Percentiles rank a stretch among this genome's conserved stretches.
Conservation (phyloP, 345 rosid species). For the Durio zibethinus region DNA sequence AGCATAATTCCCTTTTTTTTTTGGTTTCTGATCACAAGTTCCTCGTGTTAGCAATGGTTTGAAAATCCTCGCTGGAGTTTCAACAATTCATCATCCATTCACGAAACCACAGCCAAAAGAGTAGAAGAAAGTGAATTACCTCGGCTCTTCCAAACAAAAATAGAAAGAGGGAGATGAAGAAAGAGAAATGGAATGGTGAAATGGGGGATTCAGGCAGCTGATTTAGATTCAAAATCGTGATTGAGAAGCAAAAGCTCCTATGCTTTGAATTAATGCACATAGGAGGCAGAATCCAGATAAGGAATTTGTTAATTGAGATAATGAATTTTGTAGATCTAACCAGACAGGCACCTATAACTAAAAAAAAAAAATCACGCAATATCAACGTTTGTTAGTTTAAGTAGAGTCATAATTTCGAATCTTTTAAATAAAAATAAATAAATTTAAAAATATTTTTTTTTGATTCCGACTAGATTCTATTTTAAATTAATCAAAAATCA, state of each 20-base stretch:
- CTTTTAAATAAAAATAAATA: no score
- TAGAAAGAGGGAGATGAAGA: neutral
- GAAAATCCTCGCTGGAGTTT: constrained; percentile 70
- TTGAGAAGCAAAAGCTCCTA: neutral
- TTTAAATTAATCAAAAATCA: no score
- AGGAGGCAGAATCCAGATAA: neutral
- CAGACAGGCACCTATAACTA: no score
- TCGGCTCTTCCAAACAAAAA: constrained; percentile 13
- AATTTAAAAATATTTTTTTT: no score
- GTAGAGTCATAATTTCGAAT: no score
- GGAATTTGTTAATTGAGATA: neutral
- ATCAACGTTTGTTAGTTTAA: no score
- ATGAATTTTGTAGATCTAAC: no score
- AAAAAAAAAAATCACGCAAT: no score
- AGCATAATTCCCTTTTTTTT: neutral
- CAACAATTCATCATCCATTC: constrained; percentile 37
- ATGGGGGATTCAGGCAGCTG: neutral
- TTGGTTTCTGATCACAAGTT: neutral
- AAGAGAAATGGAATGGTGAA: no score
- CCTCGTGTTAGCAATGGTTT: constrained; percentile 79
- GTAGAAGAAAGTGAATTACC: constrained; percentile 25
- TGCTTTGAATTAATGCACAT: constrained; percentile 11
- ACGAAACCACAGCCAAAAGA: constrained; percentile 13
- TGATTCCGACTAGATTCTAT: no score
- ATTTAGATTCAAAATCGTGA: neutral